phyloP scores from a whole-genome alignment of 2,329 filamentous ascomycete species.

The Exophiala sp. region DNA sequence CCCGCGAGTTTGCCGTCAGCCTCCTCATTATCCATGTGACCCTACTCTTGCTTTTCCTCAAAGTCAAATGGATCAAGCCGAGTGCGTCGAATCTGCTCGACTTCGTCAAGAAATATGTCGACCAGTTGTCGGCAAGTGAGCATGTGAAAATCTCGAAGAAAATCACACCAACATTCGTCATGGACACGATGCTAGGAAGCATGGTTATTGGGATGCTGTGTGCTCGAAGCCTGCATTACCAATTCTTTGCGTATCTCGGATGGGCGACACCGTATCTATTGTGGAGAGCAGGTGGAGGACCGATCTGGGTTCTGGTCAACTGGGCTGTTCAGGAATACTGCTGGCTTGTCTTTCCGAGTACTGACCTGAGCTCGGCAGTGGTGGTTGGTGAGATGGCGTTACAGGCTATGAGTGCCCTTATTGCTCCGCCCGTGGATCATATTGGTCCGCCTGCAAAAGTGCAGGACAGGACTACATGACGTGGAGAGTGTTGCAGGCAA shows the following conservation, averaged over 20 bases:
- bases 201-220: constrained; percentile 78
- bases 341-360: constrained; percentile 93
- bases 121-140: constrained; percentile 17
- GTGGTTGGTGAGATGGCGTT: constrained; percentile 69
- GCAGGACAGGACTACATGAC: constrained; percentile 11
- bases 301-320: constrained; percentile 62
- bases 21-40: constrained; percentile 64
- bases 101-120: constrained; percentile 51
- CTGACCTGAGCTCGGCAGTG: constrained; percentile 57
- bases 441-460: constrained; percentile 11
- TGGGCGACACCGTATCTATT: constrained; percentile 86
- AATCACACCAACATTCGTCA: constrained; percentile 68
- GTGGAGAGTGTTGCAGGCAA: neutral
- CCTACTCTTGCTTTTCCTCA: constrained; percentile 65
- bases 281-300: constrained; percentile 71
- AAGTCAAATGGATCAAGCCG: constrained; percentile 69
- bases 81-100: constrained; percentile 53
- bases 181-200: constrained; percentile 72
- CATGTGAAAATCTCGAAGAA: constrained; percentile 39
- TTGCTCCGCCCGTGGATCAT: constrained; percentile 23
- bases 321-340: constrained; percentile 85
- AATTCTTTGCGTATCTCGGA: constrained; percentile 88
- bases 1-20: constrained; percentile 62
- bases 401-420: constrained; percentile 49
- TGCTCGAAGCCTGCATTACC: constrained; percentile 86